These are phyloP conservation scores for Cladobotryum mycophilum DNA, from an alignment of 2,329 filamentous ascomycete species.

Conservation along the genomic window DNA sequence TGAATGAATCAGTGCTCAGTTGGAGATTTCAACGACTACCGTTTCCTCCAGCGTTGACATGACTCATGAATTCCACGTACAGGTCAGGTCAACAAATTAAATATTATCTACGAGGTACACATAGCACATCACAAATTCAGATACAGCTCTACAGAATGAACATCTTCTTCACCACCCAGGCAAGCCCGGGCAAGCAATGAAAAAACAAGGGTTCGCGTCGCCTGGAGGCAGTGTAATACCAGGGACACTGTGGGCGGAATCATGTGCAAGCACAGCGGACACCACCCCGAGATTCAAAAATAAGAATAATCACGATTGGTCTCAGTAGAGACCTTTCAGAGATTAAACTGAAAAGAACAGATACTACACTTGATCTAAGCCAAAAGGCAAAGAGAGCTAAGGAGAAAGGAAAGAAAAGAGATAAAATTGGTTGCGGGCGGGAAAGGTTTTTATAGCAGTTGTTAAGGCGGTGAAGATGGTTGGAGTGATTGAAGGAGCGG, in stretches of 20 bases:
- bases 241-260: conserved; percentile 33
- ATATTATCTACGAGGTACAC: too few species aligned
- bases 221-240: conserved; percentile 38
- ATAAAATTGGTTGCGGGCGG: neutral
- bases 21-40: neutral
- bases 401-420: conserved; percentile 22
- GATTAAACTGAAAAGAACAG: conserved; percentile 97
- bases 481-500: too few species aligned
- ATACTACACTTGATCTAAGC: conserved; percentile 92
- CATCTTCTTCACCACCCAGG: conserved; percentile 9
- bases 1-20: too few species aligned
- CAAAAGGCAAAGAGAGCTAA: conserved; percentile 45
- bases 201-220: conserved; percentile 31
- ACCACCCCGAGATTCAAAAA: conserved; percentile 35
- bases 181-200: conserved; percentile 26
- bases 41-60: neutral
- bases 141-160: neutral
- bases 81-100: too few species aligned
- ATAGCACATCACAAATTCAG: neutral
- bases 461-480: conserved; percentile 8
- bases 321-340: conserved; percentile 73
- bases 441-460: conserved; percentile 16
- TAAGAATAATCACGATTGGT: conserved; percentile 73
- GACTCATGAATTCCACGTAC: too few species aligned
- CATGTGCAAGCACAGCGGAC: conserved; percentile 35